Base-by-base conservation (phyloP, 1,284 basidiomycete species). In the Ganoderma resinaceum region DNA sequence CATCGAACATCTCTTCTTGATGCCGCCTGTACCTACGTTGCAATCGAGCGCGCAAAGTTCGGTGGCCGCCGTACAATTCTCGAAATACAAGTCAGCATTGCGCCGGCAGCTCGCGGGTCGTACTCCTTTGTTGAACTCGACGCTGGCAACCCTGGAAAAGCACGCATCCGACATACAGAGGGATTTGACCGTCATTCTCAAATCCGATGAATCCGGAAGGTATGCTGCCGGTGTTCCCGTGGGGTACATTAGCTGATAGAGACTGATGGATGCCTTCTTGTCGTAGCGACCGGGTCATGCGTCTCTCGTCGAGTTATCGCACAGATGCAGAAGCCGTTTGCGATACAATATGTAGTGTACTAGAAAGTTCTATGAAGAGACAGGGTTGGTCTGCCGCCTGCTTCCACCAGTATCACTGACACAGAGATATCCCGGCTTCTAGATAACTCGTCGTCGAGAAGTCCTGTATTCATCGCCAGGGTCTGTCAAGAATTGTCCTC, bases 61-160 rank as follows among this genome's bases (percentile, higher is more conserved):
- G n/a, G 69, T 76, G 3, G 65, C 73, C 26, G 80, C 82, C n/a
- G 77, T 80, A 14, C 81, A 86, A 2, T 89, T 93, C 74, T 82
- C 84, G 55, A 86, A 84, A 73, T 93, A 91, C 74, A 87, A 86
- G 70, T 73, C 78, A 20, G 77, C 84, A 6, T 77, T 94, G 53
- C 85, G 82, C 64, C 85, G 84, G 63, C 91, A 90, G 70, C 80
- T 93, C 26, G 73, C 84, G 40, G 88, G 89, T 20, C 86, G 91
- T 55, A 90, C 90, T 14, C 81, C 87, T 0, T 76, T 86, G 40
- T 77, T 94, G 42, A 84, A 92, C 66, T 80, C 82, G 26, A 83
- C 91, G n/a, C 74, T 94, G 66, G 78, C 77, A 7, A 82, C 80
- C 2, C 78, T 93, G 16, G 92, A 94, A 71, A 80, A 79, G 55